Percentiles rank a stretch among this genome's conserved stretches.
Conservation (phyloP, 2,329 filamentous ascomycete genomes). For the Curvularia sp. region DNA sequence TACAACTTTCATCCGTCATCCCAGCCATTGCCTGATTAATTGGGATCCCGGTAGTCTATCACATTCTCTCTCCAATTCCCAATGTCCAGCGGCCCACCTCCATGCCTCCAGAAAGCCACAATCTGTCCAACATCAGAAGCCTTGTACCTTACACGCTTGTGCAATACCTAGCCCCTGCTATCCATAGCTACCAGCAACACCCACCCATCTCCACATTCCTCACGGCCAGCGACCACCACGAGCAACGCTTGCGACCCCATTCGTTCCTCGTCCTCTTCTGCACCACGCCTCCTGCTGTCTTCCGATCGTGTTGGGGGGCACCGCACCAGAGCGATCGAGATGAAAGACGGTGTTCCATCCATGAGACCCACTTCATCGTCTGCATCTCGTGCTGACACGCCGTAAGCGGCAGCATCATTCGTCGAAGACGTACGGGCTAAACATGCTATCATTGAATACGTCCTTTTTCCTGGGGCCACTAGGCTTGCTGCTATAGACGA, state of each 20-base stretch:
- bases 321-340: constrained; percentile 4
- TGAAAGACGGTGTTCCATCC: constrained; percentile 3
- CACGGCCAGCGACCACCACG: constrained; percentile 1
- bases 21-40: constrained; percentile 7
- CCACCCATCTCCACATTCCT: constrained; percentile 9
- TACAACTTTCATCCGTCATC: constrained; percentile 2
- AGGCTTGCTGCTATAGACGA: constrained; percentile 4
- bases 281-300: neutral
- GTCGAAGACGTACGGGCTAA: constrained; percentile 1
- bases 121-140: neutral
- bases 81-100: constrained; percentile 1
- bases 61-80: neutral
- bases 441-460: neutral
- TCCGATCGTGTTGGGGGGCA: constrained; percentile 8
- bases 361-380: constrained; percentile 13
- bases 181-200: constrained; percentile 4
- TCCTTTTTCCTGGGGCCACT: neutral
- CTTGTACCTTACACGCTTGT: constrained; percentile 5
- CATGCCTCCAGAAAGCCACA: neutral
- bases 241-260: neutral
- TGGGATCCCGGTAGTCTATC: neutral
- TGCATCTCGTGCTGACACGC: constrained; percentile 2
- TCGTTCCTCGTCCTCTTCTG: neutral
- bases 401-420: constrained; percentile 1
- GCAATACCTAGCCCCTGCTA: constrained; percentile 2